Conservation (phyloP, 1,139 yeast genomes). For the Pichia sp. region DNA sequence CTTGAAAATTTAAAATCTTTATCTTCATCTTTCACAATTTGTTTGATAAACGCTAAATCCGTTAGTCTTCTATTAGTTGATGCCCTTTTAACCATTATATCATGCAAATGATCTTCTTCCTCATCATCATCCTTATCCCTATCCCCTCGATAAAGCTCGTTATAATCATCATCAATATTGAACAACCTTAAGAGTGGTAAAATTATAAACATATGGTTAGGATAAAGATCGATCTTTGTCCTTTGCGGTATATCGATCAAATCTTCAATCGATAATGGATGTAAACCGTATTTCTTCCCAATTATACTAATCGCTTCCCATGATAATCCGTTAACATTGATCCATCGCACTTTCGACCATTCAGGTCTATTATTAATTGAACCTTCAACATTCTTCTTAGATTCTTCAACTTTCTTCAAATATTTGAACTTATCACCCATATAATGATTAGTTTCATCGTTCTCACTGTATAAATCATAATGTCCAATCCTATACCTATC, state of each 20-base stretch:
- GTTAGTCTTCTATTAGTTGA: constrained; percentile 25
- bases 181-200: constrained; percentile 42
- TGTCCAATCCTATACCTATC: constrained; percentile 36
- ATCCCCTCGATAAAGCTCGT: constrained; percentile 4
- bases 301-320: constrained; percentile 49
- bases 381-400: constrained; percentile 22
- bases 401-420: constrained; percentile 18
- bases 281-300: constrained; percentile 37
- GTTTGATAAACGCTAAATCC: constrained; percentile 21
- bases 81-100: constrained; percentile 1
- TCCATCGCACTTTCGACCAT: constrained; percentile 48
- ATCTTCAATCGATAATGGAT: constrained; percentile 47
- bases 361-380: constrained; percentile 29
- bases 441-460: constrained; percentile 4
- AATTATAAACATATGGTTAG: constrained; percentile 42
- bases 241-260: constrained; percentile 53
- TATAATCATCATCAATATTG: constrained; percentile 14
- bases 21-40: no score
- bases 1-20: constrained; percentile 28
- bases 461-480: constrained; percentile 29
- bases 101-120: not conserved
- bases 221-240: constrained; percentile 45
- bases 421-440: constrained; percentile 12
- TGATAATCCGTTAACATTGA: constrained; percentile 47
- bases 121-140: not conserved